Percentiles rank a stretch among this genome's conserved stretches.
Conservation (phyloP, 225 moss, liverwort and hornwort genomes). For the Neckera pumila region DNA sequence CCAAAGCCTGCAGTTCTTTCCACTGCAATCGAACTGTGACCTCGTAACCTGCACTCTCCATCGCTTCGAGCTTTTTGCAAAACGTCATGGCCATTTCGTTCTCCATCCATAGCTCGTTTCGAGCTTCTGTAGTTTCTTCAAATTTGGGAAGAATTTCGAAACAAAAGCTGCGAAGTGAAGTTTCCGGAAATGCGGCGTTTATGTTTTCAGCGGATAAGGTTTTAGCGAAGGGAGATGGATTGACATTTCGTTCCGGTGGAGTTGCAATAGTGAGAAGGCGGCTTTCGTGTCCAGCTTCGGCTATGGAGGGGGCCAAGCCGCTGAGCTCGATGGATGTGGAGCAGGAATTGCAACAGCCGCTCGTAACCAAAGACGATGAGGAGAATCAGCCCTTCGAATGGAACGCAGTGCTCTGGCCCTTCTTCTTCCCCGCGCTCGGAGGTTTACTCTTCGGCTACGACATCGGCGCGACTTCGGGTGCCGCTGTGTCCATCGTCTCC, state of each 20-base stretch:
- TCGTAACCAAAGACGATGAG: neutral
- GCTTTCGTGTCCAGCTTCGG: neutral
- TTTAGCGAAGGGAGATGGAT: neutral
- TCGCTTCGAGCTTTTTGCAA: neutral
- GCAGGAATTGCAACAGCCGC: conserved; percentile 24
- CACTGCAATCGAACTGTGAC: neutral
- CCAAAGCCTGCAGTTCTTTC: neutral
- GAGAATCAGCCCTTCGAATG: conserved; percentile 4
- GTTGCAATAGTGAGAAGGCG: neutral
- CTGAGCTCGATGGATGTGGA: conserved; percentile 34
- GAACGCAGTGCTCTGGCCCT: conserved; percentile 53
- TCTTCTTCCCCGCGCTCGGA: conserved; percentile 89
- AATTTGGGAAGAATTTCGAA: neutral
- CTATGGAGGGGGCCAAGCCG: conserved; percentile 13
- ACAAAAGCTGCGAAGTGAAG: neutral
- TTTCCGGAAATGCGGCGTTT: neutral
- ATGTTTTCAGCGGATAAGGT: neutral
- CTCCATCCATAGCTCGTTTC: neutral
- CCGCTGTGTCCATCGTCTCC: conserved; percentile 56
- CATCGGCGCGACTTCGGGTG: conserved; percentile 89
- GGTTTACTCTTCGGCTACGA: conserved; percentile 93
- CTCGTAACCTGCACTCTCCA: neutral
- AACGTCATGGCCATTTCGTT: conserved; percentile 1
- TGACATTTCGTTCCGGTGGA: neutral
- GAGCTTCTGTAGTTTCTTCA: neutral